Evolutionary conservation across 1,139 yeast genomes (phyloP).

Genomic region (Sugiyamaella sp.): DNA sequence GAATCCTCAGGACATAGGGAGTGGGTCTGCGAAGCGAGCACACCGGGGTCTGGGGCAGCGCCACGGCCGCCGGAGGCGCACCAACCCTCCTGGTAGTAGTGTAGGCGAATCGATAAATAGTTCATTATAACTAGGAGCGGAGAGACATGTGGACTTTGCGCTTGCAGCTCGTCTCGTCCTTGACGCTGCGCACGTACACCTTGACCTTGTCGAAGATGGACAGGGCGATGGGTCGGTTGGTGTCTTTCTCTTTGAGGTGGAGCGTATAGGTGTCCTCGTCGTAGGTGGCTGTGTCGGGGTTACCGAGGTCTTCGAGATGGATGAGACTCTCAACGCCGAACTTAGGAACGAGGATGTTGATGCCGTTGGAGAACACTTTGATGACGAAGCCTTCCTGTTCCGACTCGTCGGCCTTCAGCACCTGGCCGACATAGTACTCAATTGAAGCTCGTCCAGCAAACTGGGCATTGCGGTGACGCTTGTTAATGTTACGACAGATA

Average conservation of each 20-base stretch:
- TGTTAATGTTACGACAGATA: constrained; percentile 86
- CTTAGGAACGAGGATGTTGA: constrained; percentile 93
- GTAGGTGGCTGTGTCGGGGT: constrained; percentile 67
- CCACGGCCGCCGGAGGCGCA: background rate
- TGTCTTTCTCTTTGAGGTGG: constrained; percentile 50
- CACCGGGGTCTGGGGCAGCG: background rate
- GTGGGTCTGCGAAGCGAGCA: background rate
- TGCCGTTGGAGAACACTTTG: constrained; percentile 91
- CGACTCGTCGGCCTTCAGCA: constrained; percentile 73
- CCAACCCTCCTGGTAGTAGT: too few species aligned
- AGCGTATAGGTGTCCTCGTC: constrained; percentile 80
- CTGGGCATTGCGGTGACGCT: constrained; percentile 96
- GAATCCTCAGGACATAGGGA: too few species aligned
- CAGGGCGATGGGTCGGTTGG: constrained; percentile 47
- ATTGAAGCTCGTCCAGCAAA: constrained; percentile 98
- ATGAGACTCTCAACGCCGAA: constrained; percentile 96
- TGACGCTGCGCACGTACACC: constrained; percentile 77
- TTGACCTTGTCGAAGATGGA: constrained; percentile 84
- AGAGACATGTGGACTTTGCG: constrained; percentile 77
- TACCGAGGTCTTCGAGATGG: constrained; percentile 70
- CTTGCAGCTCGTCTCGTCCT: constrained; percentile 89
- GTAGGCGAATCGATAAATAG: background rate
- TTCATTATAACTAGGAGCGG: constrained; percentile 17
- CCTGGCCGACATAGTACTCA: constrained; percentile 97
- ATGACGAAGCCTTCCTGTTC: constrained; percentile 89